Evolutionary conservation across 2,329 filamentous ascomycete genomes (phyloP).

Genomic region (Ophiosphaerella herpotricha): DNA sequence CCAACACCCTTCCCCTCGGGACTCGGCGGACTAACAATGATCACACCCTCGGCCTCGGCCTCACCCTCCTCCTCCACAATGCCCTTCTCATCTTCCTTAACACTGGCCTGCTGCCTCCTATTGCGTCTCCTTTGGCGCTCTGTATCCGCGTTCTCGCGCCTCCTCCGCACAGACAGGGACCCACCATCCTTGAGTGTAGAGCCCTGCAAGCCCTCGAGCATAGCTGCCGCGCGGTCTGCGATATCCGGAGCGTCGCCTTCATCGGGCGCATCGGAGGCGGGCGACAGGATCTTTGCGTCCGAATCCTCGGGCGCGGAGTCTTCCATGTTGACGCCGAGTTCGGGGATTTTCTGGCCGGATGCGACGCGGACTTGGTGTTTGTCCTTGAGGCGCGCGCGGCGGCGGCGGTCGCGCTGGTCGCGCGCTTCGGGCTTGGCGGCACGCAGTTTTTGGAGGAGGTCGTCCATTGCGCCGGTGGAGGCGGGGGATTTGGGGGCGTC

Average conservation of each 20-base stretch:
- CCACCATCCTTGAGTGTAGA: conserved; percentile 55
- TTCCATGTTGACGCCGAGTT: conserved; percentile 61
- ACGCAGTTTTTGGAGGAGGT: conserved; percentile 88
- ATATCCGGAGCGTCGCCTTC: conserved; percentile 63
- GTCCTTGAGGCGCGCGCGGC: conserved; percentile 87
- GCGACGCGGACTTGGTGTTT: conserved; percentile 87
- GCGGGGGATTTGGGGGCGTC: conserved; percentile 63
- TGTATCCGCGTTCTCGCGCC: conserved; percentile 77
- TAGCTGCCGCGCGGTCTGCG: conserved; percentile 78
- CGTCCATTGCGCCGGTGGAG: conserved; percentile 92
- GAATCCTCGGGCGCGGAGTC: conserved; percentile 48
- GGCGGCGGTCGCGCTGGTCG: conserved; percentile 85
- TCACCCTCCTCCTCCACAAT: conserved; percentile 11
- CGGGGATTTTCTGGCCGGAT: conserved; percentile 85
- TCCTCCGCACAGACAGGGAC: conserved; percentile 61
- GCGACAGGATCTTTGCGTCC: conserved; percentile 58
- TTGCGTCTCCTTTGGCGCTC: conserved; percentile 73
- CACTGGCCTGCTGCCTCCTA: conserved; percentile 49
- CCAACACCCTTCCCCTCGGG: conserved; percentile 30
- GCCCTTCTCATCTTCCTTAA: conserved; percentile 27
- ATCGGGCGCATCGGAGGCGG: conserved; percentile 50
- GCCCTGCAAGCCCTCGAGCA: conserved; percentile 81
- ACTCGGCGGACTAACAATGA: conserved; percentile 44
- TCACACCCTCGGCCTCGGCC: conserved; percentile 25
- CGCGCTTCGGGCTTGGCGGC: conserved; percentile 88